A percentile compares a stretch with the other conserved stretches of the same genome.
These are phyloP conservation scores for Arbutus unedo DNA, from an alignment of 148 eudicot genomes.

Conservation along the genomic window DNA sequence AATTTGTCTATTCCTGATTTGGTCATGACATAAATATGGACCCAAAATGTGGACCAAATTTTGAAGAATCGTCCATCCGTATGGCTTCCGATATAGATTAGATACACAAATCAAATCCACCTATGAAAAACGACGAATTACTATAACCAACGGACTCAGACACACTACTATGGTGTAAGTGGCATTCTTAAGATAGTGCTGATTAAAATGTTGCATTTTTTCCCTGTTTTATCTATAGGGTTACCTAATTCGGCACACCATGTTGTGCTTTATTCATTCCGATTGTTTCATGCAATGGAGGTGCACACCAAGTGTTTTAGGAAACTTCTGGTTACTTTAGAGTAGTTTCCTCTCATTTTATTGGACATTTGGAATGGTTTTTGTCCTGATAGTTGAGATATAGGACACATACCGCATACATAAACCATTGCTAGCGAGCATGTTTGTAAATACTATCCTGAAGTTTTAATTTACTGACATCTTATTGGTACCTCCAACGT, in stretches of 20 bases:
- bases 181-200: not conserved
- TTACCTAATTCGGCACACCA: not conserved
- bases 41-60: not conserved
- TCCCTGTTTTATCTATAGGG: not conserved
- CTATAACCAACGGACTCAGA: not conserved
- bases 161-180: not conserved
- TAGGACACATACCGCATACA: not conserved
- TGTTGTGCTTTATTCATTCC: not conserved
- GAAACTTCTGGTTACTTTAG: not conserved
- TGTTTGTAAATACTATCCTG: not conserved
- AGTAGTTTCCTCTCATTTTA: not conserved
- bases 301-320: not conserved
- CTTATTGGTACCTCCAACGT: not conserved
- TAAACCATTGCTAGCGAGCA: too few species aligned
- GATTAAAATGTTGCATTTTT: slow-evolving; percentile 3
- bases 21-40: not conserved
- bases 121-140: not conserved
- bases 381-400: not conserved
- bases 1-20: not conserved
- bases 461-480: not conserved
- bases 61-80: not conserved
- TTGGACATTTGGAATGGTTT: not conserved
- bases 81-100: not conserved
- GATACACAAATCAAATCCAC: not conserved
- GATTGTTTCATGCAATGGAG: not conserved